phyloP scores from a whole-genome alignment of 2,329 filamentous ascomycete species.

The Stemphylium beticola region DNA sequence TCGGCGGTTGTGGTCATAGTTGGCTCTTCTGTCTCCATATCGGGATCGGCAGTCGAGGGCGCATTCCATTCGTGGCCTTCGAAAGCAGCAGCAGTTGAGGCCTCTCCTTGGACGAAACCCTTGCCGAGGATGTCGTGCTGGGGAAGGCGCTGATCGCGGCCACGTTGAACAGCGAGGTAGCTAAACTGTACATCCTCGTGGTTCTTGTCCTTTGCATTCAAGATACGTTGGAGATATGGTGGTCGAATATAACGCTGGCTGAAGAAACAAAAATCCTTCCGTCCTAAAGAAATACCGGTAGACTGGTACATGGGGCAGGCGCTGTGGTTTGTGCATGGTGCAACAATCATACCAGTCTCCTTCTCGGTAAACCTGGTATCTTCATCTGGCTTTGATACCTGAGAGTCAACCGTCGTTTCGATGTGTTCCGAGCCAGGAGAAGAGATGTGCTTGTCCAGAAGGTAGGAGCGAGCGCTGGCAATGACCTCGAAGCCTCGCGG shows the following conservation, averaged over 20 bases:
- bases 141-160: slow-evolving; percentile 62
- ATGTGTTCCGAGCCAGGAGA: slow-evolving; percentile 61
- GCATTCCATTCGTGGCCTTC: slow-evolving; percentile 64
- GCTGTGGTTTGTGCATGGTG: slow-evolving; percentile 82
- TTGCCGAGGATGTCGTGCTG: slow-evolving; percentile 40
- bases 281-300: slow-evolving; percentile 71
- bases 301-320: slow-evolving; percentile 86
- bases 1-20: slow-evolving; percentile 43
- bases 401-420: slow-evolving; percentile 47
- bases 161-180: slow-evolving; percentile 84
- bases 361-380: slow-evolving; percentile 51
- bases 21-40: slow-evolving; percentile 24
- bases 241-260: slow-evolving; percentile 87
- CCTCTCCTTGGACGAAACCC: slow-evolving; percentile 57
- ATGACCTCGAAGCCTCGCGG: slow-evolving; percentile 92
- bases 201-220: slow-evolving; percentile 73
- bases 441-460: slow-evolving; percentile 77
- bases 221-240: slow-evolving; percentile 76
- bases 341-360: slow-evolving; percentile 67
- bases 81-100: slow-evolving; percentile 71
- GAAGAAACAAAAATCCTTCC: slow-evolving; percentile 92
- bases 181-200: slow-evolving; percentile 92
- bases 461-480: slow-evolving; percentile 78
- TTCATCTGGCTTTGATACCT: slow-evolving; percentile 48
- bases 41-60: slow-evolving; percentile 12